These are phyloP conservation scores for Mucuna pruriens DNA, from an alignment of 306 rosid genomes.

Conservation along the genomic window DNA sequence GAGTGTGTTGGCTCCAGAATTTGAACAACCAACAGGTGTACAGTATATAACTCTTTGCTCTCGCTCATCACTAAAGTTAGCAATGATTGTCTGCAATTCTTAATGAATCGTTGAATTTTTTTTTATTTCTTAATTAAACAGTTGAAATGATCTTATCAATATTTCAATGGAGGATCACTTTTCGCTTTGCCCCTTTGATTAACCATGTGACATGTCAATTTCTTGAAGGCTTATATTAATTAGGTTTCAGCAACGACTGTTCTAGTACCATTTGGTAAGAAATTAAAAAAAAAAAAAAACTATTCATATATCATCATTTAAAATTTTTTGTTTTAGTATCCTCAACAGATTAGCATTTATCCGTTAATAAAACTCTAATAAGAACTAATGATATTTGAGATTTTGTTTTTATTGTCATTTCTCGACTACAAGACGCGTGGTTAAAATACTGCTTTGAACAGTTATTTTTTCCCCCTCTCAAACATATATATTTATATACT, in stretches of 20 bases:
- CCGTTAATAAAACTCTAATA: background rate
- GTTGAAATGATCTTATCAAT: conserved; percentile 25
- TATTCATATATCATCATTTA: background rate
- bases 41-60: background rate
- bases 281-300: too few species aligned
- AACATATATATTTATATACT: too few species aligned
- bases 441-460: too few species aligned
- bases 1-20: conserved; percentile 26
- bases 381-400: too few species aligned
- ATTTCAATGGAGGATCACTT: background rate
- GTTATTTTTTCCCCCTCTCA: too few species aligned
- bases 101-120: conserved; percentile 31
- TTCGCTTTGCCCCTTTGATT: background rate
- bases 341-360: background rate
- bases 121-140: conserved; percentile 16
- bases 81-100: conserved; percentile 27
- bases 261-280: too few species aligned
- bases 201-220: background rate
- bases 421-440: too few species aligned
- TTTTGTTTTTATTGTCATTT: too few species aligned
- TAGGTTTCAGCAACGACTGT: too few species aligned
- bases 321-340: background rate
- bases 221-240: background rate
- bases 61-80: background rate
- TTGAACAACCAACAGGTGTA: conserved; percentile 34